Percentiles rank a stretch among this genome's conserved stretches.
phyloP scores from a whole-genome alignment of 225 moss, liverwort and hornwort species.

The Lunularia cruciata region DNA sequence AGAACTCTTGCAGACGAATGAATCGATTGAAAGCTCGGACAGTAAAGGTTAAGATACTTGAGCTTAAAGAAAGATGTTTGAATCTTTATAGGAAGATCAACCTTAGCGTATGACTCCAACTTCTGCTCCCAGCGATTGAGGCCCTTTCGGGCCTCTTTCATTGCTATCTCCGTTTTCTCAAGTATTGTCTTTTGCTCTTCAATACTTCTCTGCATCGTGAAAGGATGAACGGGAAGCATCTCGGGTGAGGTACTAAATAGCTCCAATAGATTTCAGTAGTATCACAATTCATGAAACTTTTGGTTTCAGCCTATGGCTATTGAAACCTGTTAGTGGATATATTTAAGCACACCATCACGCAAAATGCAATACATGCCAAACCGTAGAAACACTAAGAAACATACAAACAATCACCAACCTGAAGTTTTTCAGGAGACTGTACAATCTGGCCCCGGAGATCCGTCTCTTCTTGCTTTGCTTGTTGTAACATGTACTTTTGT shows the following conservation, averaged over 20 bases:
- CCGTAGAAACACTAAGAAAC: too few relatives aligned
- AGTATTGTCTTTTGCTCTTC: slow-evolving; percentile 66
- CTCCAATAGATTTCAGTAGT: too few relatives aligned
- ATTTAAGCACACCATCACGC: too few relatives aligned
- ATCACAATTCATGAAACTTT: too few relatives aligned
- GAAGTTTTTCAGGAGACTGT: slow-evolving; percentile 82
- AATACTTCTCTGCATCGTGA: slow-evolving; percentile 48
- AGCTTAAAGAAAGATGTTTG: too few relatives aligned
- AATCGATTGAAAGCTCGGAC: too few relatives aligned
- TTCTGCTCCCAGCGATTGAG: slow-evolving; percentile 61
- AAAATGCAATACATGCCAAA: too few relatives aligned
- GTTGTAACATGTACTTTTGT: slow-evolving; percentile 69
- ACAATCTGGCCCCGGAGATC: slow-evolving; percentile 69
- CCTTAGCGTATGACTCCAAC: slow-evolving; percentile 63
- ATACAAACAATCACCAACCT: slow-evolving; percentile 46
- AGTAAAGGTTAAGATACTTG: too few relatives aligned
- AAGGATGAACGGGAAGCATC: neutral
- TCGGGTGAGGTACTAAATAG: too few relatives aligned
- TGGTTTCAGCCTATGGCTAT: too few relatives aligned
- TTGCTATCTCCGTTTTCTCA: slow-evolving; percentile 57
- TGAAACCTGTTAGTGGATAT: too few relatives aligned
- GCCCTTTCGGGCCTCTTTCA: slow-evolving; percentile 69
- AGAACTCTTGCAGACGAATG: too few relatives aligned
- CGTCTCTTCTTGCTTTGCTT: slow-evolving; percentile 68
- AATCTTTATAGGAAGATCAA: slow-evolving; percentile 7